phyloP scores from a whole-genome alignment of 1,284 basidiomycete species.

The Inonotus hispidus region DNA sequence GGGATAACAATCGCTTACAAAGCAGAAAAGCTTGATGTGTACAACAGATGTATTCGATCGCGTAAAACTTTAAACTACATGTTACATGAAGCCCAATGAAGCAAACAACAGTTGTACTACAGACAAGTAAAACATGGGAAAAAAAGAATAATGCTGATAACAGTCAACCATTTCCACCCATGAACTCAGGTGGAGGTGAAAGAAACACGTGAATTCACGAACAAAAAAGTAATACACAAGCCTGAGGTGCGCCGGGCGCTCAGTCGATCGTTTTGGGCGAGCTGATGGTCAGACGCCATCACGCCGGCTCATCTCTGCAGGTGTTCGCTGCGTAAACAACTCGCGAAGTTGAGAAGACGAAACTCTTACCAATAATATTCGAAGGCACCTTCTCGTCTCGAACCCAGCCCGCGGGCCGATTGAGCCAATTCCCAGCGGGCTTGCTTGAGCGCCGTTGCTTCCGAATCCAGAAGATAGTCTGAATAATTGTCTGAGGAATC shows the following conservation, averaged over 20 bases:
- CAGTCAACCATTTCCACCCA: too few species aligned
- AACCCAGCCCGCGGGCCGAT: slow-evolving; percentile 13
- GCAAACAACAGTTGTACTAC: too few species aligned
- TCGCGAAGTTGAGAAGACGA: background rate
- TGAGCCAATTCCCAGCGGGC: slow-evolving; percentile 15
- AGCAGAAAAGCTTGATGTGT: too few species aligned
- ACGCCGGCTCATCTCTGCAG: slow-evolving; percentile 12
- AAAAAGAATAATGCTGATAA: too few species aligned
- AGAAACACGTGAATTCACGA: too few species aligned
- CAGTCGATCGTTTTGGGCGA: background rate
- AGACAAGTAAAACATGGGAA: too few species aligned
- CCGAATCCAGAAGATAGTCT: slow-evolving; percentile 15
- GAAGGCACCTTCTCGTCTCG: slow-evolving; percentile 10
- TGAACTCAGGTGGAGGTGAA: too few species aligned
- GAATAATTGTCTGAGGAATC: background rate
- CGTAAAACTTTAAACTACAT: too few species aligned
- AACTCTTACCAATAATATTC: slow-evolving; percentile 7
- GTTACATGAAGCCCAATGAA: too few species aligned
- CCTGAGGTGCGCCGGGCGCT: background rate
- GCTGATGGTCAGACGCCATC: background rate
- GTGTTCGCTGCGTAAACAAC: background rate
- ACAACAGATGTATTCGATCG: too few species aligned
- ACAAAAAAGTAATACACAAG: background rate
- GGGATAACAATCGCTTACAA: too few species aligned
- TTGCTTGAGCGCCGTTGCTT: slow-evolving; percentile 12